These are phyloP conservation scores for Pythium insidiosum DNA, from an alignment of 352 stramenopile genomes.

Conservation along the genomic window DNA sequence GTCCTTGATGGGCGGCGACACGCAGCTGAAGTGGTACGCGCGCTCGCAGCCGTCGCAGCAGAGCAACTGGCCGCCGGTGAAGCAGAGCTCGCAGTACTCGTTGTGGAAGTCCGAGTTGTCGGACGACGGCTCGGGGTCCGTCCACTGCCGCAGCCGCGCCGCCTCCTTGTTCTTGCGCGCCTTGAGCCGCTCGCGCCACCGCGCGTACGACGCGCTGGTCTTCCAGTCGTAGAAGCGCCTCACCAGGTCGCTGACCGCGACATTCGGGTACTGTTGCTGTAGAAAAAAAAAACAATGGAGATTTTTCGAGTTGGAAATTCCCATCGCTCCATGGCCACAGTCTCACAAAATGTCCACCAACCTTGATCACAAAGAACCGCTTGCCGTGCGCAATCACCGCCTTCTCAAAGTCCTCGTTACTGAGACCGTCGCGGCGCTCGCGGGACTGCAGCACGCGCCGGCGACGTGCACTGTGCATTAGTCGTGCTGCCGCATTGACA, in stretches of 20 bases:
- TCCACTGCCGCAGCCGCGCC: constrained; percentile 32
- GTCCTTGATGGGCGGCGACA: constrained; percentile 52
- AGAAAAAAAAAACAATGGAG: neutral
- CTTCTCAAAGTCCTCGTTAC: constrained; percentile 29
- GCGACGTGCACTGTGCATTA: constrained; percentile 28
- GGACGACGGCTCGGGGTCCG: constrained; percentile 23
- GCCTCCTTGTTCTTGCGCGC: constrained; percentile 36
- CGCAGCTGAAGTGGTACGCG: constrained; percentile 64
- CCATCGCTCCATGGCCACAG: neutral
- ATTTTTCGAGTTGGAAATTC: no score
- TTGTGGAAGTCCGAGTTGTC: constrained; percentile 47
- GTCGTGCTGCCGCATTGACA: constrained; percentile 22
- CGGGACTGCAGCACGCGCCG: constrained; percentile 14
- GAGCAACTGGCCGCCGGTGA: constrained; percentile 49
- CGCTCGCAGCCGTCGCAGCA: constrained; percentile 65
- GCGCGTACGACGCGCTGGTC: constrained; percentile 32
- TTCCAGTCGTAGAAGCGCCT: constrained; percentile 70
- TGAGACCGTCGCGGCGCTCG: constrained; percentile 19
- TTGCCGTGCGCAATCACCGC: constrained; percentile 43
- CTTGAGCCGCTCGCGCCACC: constrained; percentile 31
- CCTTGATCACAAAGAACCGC: constrained; percentile 52
- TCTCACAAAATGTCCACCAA: constrained; percentile 9
- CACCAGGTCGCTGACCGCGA: constrained; percentile 37
- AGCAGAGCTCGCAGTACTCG: constrained; percentile 54
- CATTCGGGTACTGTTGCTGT: constrained; percentile 32